phyloP scores from a whole-genome alignment of 495 filamentous ascomycete species.

The Antarctomyces pellizariae region DNA sequence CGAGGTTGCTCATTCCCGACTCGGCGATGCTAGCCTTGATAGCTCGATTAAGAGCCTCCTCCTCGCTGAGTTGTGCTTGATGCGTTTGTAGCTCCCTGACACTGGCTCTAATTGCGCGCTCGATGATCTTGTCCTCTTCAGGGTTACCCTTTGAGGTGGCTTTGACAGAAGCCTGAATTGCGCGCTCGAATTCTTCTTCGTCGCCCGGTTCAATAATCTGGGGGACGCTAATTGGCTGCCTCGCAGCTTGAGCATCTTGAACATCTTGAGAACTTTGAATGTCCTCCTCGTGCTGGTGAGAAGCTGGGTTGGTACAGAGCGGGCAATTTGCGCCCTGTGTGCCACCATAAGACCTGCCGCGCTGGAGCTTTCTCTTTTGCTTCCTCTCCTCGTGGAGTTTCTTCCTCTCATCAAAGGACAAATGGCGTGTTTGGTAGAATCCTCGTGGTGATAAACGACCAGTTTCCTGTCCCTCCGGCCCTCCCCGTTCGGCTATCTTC shows the following conservation, averaged over 20 bases:
- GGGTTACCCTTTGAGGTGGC: conserved; percentile 42
- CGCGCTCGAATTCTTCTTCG: conserved; percentile 36
- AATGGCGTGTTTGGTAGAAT: conserved; percentile 18
- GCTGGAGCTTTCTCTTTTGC: conserved; percentile 5
- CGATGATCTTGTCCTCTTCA: conserved; percentile 42
- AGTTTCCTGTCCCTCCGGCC: conserved; percentile 6
- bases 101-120: conserved; percentile 44
- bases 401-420: conserved; percentile 20
- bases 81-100: conserved; percentile 29
- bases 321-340: too few relatives aligned
- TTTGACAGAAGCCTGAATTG: conserved; percentile 40
- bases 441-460: conserved; percentile 13
- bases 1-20: conserved; percentile 1
- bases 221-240: conserved; percentile 1
- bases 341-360: too few relatives aligned
- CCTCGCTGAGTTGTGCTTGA: conserved; percentile 10
- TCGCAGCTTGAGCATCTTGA: too few relatives aligned
- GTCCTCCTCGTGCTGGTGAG: conserved; percentile 4
- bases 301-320: conserved; percentile 7
- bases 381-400: conserved; percentile 24
- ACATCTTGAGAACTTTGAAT: conserved; percentile 3
- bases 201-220: conserved; percentile 10
- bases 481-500: conserved; percentile 7
- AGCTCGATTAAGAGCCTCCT: conserved; percentile 15
- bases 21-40: conserved; percentile 12